A percentile compares a stretch with the other conserved stretches of the same genome.
Conservation (phyloP, 805 yeast genomes). For the Suhomyces kilbournensis region DNA sequence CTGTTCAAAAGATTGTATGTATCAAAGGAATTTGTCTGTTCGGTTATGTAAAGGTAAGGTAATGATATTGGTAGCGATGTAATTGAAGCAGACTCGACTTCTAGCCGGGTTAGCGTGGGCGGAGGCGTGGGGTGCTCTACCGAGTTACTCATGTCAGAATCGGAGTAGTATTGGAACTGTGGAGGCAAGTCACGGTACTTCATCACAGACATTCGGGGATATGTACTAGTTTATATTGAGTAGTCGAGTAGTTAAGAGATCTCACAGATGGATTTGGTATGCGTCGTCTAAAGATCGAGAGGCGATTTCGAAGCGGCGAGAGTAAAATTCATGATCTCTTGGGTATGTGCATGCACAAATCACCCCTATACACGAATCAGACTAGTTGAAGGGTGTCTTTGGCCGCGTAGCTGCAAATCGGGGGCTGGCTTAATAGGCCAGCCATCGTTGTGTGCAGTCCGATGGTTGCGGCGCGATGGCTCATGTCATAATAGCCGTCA, state of each 20-base stretch:
- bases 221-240: neutral
- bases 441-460: neutral
- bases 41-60: slow-evolving; percentile 24
- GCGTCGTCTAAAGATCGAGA: neutral
- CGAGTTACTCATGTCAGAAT: slow-evolving; percentile 1
- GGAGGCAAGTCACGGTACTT: slow-evolving; percentile 1
- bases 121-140: slow-evolving; percentile 1
- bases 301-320: neutral
- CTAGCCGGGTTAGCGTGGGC: slow-evolving; percentile 11
- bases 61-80: slow-evolving; percentile 27
- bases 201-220: neutral
- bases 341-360: neutral
- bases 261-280: neutral
- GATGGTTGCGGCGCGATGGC: neutral
- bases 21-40: slow-evolving; percentile 21
- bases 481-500: neutral
- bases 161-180: slow-evolving; percentile 2
- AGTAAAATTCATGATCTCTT: neutral
- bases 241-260: neutral
- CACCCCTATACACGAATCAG: neutral
- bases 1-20: slow-evolving; percentile 21
- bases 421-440: neutral
- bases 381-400: too few species aligned
- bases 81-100: slow-evolving; percentile 24
- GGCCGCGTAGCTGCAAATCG: neutral